Evolutionary conservation across 495 filamentous ascomycete genomes (phyloP), one percentile per base, ranked within the genome.

Genomic region (Penicillium coprophilum): DNA sequence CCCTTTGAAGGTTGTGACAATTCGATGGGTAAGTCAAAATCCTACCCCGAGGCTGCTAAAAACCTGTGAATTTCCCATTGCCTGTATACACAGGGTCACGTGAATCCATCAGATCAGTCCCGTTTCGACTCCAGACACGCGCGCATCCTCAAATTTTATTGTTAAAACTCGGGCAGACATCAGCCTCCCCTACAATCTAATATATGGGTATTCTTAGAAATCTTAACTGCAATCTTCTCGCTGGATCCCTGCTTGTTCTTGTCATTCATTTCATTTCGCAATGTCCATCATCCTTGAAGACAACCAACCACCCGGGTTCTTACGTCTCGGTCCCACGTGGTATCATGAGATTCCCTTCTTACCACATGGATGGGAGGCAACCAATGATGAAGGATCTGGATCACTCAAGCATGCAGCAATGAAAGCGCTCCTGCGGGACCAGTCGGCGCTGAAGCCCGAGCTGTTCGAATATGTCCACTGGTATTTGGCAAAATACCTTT

Each of bases 291-390:
- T 32, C n/a, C 34, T 46, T 54, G 30, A 44, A 54, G 51, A 54
- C 13, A 34, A 46, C 31, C 52, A 38, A 13, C 31, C 41, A 2
- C 52, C 41, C 0, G 20, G 21, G 2, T 27, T 46, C 21, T 15
- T 45, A 8, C 43, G 41, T 11, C 30, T 34, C 12, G 52, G 52
- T 20, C 41, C 41, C 4, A 54, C 31, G 19, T 77, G 75, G 75
- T 65, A 71, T 13, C 69, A 72, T 50, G 72, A 77, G 30, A 63
- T 66, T 1, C 74, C 73, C 0, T 75, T 68, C 46, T 43, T 76
- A 12, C 63, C 69, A 0, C 32, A 47, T 27, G 63, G 63, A 13
- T 71, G 63, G 58, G 57, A 66, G 23, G 54, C 61, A 15, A 46
- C 20, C n/a, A 67, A 55, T 54, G 44, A 50, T 15, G n/a, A 36